These are phyloP conservation scores for Sporothrix sp. DNA, from an alignment of 2,329 filamentous ascomycete species.

Conservation along the genomic window DNA sequence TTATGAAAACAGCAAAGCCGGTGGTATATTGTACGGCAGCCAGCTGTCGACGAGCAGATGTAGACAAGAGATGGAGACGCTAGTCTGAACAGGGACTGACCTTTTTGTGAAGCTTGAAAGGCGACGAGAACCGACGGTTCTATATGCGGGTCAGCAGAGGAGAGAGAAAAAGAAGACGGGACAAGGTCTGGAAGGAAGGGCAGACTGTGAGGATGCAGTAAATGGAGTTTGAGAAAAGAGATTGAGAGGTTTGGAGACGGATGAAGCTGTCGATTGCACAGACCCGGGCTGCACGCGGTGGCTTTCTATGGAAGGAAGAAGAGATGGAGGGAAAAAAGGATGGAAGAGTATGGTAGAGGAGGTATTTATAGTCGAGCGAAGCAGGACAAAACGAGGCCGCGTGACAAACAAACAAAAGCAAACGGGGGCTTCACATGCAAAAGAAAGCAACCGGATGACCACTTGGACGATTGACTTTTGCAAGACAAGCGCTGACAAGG, in stretches of 20 bases:
- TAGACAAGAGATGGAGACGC: too few relatives aligned
- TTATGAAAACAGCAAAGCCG: too few relatives aligned
- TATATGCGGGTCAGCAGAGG: neutral
- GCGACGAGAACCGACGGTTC: too few relatives aligned
- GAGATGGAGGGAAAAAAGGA: neutral
- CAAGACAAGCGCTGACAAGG: neutral
- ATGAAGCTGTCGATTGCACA: too few relatives aligned
- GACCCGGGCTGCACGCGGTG: too few relatives aligned
- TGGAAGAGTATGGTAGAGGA: neutral
- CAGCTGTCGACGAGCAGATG: too few relatives aligned
- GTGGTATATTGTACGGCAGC: too few relatives aligned
- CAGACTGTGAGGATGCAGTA: neutral
- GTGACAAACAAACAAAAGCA: neutral
- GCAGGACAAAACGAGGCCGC: neutral
- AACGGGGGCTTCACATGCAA: neutral
- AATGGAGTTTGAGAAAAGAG: too few relatives aligned
- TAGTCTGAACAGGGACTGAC: too few relatives aligned
- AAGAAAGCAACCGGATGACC: neutral
- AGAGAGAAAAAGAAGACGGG: neutral
- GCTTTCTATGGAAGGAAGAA: too few relatives aligned
- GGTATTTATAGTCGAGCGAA: slow-evolving; percentile 6
- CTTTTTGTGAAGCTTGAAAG: too few relatives aligned
- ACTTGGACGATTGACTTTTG: neutral
- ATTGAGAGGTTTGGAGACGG: too few relatives aligned
- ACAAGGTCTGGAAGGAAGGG: neutral